phyloP scores from a whole-genome alignment of 805 yeast species.

The Scheffersomyces spartinae region DNA sequence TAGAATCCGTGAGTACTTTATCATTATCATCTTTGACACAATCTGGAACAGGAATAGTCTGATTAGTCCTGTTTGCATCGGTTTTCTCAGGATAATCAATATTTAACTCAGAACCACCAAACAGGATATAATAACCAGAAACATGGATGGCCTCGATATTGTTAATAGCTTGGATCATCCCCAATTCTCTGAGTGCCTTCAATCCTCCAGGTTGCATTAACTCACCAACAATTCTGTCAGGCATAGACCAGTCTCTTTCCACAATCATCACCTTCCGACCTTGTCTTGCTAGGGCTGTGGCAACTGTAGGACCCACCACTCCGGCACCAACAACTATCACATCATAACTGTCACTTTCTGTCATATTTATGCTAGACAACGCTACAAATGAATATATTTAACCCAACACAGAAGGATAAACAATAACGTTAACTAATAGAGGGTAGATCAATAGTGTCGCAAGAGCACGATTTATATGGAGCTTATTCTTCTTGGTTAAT shows the following conservation, averaged over 20 bases:
- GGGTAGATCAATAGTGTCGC: too few species aligned
- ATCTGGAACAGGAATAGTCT: conserved; percentile 38
- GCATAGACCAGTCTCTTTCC: conserved; percentile 86
- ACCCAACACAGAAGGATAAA: too few species aligned
- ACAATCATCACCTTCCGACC: conserved; percentile 72
- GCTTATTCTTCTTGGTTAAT: too few species aligned
- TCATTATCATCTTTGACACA: conserved; percentile 52
- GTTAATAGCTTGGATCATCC: conserved; percentile 67
- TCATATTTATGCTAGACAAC: conserved; percentile 1
- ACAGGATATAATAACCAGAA: conserved; percentile 73
- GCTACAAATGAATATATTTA: too few species aligned
- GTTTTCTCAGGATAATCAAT: conserved; percentile 64
- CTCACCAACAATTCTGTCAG: conserved; percentile 96
- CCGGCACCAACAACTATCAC: conserved; percentile 98
- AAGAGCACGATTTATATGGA: too few species aligned
- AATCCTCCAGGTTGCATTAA: conserved; percentile 96
- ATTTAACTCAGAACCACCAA: conserved; percentile 40
- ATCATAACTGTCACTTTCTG: conserved; percentile 42
- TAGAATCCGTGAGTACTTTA: conserved; percentile 34
- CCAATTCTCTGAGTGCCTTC: conserved; percentile 68
- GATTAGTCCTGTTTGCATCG: conserved; percentile 28
- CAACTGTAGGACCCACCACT: conserved; percentile 88
- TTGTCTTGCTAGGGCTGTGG: conserved; percentile 80
- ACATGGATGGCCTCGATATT: conserved; percentile 69
- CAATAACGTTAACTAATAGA: too few species aligned